Evolutionary conservation across 2,329 filamentous ascomycete species (phyloP).

Genomic region (Metarhizium humberi): DNA sequence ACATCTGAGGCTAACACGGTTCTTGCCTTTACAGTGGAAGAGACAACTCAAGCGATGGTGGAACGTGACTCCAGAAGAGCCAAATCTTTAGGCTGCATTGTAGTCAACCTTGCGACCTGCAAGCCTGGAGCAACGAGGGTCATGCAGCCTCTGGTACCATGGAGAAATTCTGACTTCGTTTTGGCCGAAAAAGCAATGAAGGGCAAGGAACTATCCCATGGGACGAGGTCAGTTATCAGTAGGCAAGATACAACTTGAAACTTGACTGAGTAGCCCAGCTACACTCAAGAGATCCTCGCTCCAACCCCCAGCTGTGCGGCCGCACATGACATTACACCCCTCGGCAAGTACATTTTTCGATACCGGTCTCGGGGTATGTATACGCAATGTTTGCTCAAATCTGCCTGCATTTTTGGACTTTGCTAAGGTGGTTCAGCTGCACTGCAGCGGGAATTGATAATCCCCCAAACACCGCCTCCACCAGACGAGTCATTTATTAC

Average conservation of each 20-base stretch:
- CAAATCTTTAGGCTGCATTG: conserved; percentile 11
- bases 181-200: conserved; percentile 17
- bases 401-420: neutral
- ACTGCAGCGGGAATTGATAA: conserved; percentile 13
- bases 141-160: neutral
- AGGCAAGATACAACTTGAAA: neutral
- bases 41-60: neutral
- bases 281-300: neutral
- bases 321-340: neutral
- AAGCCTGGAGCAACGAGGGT: neutral
- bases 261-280: neutral
- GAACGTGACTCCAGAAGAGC: neutral
- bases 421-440: conserved; percentile 9
- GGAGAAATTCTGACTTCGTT: neutral
- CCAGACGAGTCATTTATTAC: neutral
- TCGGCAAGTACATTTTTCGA: conserved; percentile 9
- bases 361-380: conserved; percentile 15
- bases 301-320: neutral
- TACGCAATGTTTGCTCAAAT: neutral
- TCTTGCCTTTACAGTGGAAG: conserved; percentile 4
- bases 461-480: conserved; percentile 10
- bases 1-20: neutral
- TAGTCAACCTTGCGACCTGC: neutral
- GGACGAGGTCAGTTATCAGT: conserved; percentile 8
- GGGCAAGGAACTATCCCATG: conserved; percentile 16